Evolutionary conservation across 1,139 yeast species (phyloP).

Genomic region (Yamadazyma pseudoaaseri): DNA sequence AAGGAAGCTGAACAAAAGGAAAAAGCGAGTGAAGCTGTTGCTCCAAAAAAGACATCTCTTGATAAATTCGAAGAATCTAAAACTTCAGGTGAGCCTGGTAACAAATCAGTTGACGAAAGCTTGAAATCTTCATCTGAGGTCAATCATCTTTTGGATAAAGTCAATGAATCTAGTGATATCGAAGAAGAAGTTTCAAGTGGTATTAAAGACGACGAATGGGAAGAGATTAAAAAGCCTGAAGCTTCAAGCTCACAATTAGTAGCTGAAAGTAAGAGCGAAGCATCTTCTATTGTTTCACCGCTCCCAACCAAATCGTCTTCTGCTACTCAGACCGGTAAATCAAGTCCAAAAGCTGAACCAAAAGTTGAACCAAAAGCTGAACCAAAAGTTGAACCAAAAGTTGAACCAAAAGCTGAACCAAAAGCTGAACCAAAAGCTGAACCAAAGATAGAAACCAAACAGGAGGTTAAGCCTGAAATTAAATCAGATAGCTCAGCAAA

Average conservation of each 20-base stretch:
- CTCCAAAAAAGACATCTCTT: slow-evolving; percentile 12
- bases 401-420: slow-evolving; percentile 17
- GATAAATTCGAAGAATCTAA: slow-evolving; percentile 14
- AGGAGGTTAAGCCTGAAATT: slow-evolving; percentile 11
- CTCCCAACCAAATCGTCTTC: slow-evolving; percentile 11
- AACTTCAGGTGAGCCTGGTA: slow-evolving; percentile 8
- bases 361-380: slow-evolving; percentile 11
- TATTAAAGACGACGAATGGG: slow-evolving; percentile 42
- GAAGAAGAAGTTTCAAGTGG: slow-evolving; percentile 31
- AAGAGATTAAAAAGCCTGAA: slow-evolving; percentile 35
- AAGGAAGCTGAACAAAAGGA: slow-evolving; percentile 19
- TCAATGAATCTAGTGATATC: slow-evolving; percentile 39
- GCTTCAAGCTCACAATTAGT: slow-evolving; percentile 8
- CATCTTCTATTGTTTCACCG: slow-evolving; percentile 13
- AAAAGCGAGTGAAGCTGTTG: slow-evolving; percentile 7
- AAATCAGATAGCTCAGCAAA: too few relatives aligned
- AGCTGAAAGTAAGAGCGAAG: slow-evolving; percentile 12
- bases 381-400: slow-evolving; percentile 8
- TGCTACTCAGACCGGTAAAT: slow-evolving; percentile 12
- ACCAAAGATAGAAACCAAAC: slow-evolving; percentile 11
- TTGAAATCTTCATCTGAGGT: slow-evolving; percentile 41
- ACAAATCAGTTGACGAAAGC: slow-evolving; percentile 34
- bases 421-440: slow-evolving; percentile 8
- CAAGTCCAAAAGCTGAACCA: slow-evolving; percentile 5
- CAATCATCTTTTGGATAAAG: slow-evolving; percentile 37